Evolutionary conservation across 306 rosid genomes (phyloP), one percentile per base, ranked within the genome.

Genomic region (Vigna unguiculata): DNA sequence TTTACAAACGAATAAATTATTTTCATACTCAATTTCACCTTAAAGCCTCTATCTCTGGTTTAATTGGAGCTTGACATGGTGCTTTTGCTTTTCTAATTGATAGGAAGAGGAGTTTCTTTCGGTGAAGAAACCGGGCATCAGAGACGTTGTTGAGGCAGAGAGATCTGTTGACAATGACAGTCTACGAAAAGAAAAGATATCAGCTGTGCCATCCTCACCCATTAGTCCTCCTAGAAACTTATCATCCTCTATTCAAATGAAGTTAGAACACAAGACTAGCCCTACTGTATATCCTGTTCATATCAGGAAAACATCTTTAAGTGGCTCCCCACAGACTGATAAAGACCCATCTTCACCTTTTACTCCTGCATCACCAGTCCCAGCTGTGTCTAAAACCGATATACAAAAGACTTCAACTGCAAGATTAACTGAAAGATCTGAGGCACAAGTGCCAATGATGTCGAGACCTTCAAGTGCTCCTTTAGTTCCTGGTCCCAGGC

Each of bases 381-480:
- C 85, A 14, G 70, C 71, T 80, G 78, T 71, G 76, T 64, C 92
- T 81, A 92, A 85, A 83, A 79, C 85, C 25, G 93, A 92, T 84
- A 78, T 69, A 68, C 91, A 70, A 77, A 91, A 83, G 84, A 74
- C 88, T 32, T 64, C 85, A 61, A 72, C 87, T 53, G 81, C 85
- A 36, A 92, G 80, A 83, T 78, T 84, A 53, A 63, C 84, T 72
- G 97, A 88, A 75, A 91, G 84, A 78, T 79, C 83, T 52, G 69
- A 76, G 61, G 79, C 86, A 15, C 91, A 84, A 82, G 81, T 51
- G 41, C 81, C 93, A 57, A 65, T 74, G 73, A 73, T 90, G 86
- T 89, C 99, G 20, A 89, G 98, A 74, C 93, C 97, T 30, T 93
- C 94, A 32, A 96, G 90, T 81, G 90, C 97, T 79, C 97, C 99